phyloP scores from a whole-genome alignment of 257 asterid genomes.

The Solanum pinnatisectum region DNA sequence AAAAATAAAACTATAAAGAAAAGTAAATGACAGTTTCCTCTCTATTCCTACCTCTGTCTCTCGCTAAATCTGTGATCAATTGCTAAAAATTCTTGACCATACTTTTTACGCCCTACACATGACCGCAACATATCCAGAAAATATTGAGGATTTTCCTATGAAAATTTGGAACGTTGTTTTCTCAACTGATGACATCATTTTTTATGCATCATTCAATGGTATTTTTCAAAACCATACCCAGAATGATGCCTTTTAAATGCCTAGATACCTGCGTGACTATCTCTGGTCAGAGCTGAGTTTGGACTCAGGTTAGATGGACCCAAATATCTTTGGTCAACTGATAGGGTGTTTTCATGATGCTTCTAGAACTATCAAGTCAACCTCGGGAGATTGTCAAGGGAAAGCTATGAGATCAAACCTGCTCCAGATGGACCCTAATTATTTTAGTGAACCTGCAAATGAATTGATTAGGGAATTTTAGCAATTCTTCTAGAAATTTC shows the following conservation, averaged over 20 bases:
- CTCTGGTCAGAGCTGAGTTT: background rate
- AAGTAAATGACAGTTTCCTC: background rate
- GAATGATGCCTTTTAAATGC: slow-evolving; percentile 15
- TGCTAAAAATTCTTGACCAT: slow-evolving; percentile 7
- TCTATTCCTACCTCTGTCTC: background rate
- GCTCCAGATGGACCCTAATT: background rate
- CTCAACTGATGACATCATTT: slow-evolving; percentile 35
- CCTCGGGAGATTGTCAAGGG: background rate
- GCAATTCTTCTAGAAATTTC: slow-evolving; percentile 17
- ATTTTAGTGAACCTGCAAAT: slow-evolving; percentile 1
- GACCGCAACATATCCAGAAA: background rate
- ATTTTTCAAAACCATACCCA: slow-evolving; percentile 18
- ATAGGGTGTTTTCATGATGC: background rate
- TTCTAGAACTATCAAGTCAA: background rate
- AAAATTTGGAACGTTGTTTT: slow-evolving; percentile 12
- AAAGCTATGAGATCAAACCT: slow-evolving; percentile 8
- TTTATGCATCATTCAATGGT: slow-evolving; percentile 55
- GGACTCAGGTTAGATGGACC: background rate
- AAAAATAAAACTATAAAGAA: no score
- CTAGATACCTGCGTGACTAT: slow-evolving; percentile 1
- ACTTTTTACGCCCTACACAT: slow-evolving; percentile 26
- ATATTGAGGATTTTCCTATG: background rate
- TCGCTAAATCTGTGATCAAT: background rate
- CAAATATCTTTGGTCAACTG: background rate
- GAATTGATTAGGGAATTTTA: background rate